Percentiles rank a stretch among this genome's conserved stretches.
Evolutionary conservation across 345 rosid genomes (phyloP).

Genomic region (Angophora floribunda): DNA sequence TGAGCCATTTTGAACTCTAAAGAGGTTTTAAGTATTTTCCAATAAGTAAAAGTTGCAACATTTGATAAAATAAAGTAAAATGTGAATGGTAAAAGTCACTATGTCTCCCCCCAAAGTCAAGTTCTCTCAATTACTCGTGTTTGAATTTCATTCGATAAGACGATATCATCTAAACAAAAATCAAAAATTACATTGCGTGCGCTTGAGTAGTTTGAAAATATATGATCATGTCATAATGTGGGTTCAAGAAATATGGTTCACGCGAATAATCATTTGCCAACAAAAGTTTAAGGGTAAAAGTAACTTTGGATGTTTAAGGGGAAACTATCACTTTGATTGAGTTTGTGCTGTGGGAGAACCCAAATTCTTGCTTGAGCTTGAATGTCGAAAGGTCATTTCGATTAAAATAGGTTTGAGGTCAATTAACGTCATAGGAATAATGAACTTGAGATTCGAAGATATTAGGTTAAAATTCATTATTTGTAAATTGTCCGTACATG

Average conservation of each 20-base stretch:
- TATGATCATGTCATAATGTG: too few species aligned
- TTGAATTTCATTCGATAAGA: not conserved
- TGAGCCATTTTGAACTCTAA: not conserved
- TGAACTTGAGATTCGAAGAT: not conserved
- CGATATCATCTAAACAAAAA: not conserved
- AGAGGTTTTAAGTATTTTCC: not conserved
- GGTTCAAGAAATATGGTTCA: too few species aligned
- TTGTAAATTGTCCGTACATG: not conserved
- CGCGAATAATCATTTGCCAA: not conserved
- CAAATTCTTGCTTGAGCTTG: not conserved
- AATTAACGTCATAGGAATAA: not conserved
- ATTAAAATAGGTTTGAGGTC: not conserved
- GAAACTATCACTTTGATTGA: not conserved
- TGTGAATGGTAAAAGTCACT: not conserved
- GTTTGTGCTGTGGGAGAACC: not conserved
- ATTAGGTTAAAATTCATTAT: not conserved
- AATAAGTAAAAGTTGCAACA: not conserved
- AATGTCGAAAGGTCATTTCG: not conserved
- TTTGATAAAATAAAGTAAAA: not conserved
- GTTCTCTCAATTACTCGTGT: not conserved
- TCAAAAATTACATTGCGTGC: accelerated
- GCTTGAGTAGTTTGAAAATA: too few species aligned
- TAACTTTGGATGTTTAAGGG: not conserved
- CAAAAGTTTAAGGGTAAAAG: too few species aligned
- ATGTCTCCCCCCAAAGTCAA: not conserved